A percentile compares a stretch with the other conserved stretches of the same genome.
These are phyloP conservation scores for Delphinella strobiligena DNA, from an alignment of 2,329 filamentous ascomycete species.

Conservation along the genomic window DNA sequence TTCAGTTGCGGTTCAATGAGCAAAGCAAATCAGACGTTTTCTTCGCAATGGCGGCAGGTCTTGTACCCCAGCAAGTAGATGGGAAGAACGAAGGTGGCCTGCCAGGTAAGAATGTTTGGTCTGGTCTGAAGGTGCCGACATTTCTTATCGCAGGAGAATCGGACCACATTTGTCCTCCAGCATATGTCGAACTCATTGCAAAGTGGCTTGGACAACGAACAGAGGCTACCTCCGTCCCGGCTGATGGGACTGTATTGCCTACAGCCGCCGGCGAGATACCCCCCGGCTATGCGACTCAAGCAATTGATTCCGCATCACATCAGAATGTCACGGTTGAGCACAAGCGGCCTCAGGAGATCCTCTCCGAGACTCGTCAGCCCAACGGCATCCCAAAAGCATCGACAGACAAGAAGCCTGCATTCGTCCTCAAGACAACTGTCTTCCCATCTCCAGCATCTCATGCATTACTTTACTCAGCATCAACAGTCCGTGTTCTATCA, in stretches of 20 bases:
- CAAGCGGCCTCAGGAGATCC: neutral
- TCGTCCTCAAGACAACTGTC: constrained; percentile 53
- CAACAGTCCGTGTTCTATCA: constrained; percentile 62
- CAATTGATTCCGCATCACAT: neutral
- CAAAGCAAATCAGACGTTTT: constrained; percentile 76
- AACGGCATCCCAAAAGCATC: constrained; percentile 29
- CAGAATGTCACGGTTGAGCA: neutral
- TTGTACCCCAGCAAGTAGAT: constrained; percentile 47
- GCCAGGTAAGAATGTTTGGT: constrained; percentile 61
- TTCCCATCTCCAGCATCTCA: constrained; percentile 71
- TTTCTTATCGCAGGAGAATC: constrained; percentile 67
- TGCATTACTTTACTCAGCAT: constrained; percentile 69
- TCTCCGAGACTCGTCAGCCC: constrained; percentile 2
- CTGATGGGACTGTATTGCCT: constrained; percentile 14
- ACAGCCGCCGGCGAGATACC: constrained; percentile 21
- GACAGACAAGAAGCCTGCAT: constrained; percentile 7
- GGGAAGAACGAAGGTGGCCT: constrained; percentile 49
- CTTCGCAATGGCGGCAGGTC: constrained; percentile 66
- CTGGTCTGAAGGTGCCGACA: constrained; percentile 57
- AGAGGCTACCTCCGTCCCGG: neutral
- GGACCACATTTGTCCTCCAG: constrained; percentile 63
- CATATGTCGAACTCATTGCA: constrained; percentile 58
- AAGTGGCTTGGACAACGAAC: constrained; percentile 17
- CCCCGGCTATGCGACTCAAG: constrained; percentile 1
- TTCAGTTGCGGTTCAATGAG: constrained; percentile 65